Base-by-base conservation (phyloP, 441 rosid genomes). In the Omphalea diandra region DNA sequence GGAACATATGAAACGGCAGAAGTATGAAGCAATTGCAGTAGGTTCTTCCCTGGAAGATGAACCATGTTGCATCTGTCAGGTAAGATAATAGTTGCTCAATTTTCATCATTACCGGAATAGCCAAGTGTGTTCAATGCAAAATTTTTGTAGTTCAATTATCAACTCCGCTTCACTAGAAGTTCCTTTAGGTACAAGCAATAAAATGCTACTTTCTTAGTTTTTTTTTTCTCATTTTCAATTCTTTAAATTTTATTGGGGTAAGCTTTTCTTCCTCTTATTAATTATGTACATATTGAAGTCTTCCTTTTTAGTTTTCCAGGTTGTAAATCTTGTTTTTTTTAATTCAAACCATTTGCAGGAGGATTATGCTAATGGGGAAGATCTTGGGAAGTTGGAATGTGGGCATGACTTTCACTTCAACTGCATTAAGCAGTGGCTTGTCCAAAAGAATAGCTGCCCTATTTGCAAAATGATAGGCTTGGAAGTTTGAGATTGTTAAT, bases 31-130 rank as follows among this genome's bases (percentile, higher is more conserved):
- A 26, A 18, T 17, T 58, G n/a, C 52, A 53, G n/a, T 4, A 17
- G 74, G 11, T 2, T 20, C 78, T 22, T n/a, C 65, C 26, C 24
- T 0, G 0, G 71, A 72, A 65, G 33, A 22, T 59, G 79, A 69
- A 41, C 50, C 75, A 3, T 85, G 87, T 61, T 79, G 83, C 47
- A 80, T 83, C 8, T 85, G 83, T 68, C 83, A 73, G 76, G 89
- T 85, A 69, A 63, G 63, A 65, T 85, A 69, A 63, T 59, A 65
- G 29, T 44, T 22, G 29, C 5, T 53, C 24, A 20, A 49, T 65
- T 43, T 54, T 63, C 17, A 40, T 31, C 32, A 24, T 64, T 29
- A 8, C 3, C 5, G 10, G 15, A 22, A 41, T 4, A n/a, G n/a
- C n/a, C n/a, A n/a, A n/a, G n/a, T n/a, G n/a, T n/a, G n/a, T n/a